These are phyloP conservation scores for Prinsepia uniflora DNA, from an alignment of 306 rosid species.

Conservation along the genomic window DNA sequence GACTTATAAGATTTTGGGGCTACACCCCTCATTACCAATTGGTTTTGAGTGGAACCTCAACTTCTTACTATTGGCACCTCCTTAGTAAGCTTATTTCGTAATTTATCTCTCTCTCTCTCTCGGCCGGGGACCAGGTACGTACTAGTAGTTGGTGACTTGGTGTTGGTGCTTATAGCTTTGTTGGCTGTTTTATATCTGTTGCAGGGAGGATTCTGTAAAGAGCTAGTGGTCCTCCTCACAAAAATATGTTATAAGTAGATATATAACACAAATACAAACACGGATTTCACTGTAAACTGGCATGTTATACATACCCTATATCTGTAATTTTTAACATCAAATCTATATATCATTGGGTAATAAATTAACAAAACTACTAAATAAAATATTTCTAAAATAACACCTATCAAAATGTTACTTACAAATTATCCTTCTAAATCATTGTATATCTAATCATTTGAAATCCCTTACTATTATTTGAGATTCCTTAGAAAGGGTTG, in stretches of 20 bases:
- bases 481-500: no score
- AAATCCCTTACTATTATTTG: no score
- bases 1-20: no score
- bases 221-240: constrained; percentile 43
- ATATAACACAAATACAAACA: constrained; percentile 1
- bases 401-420: no score
- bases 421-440: no score
- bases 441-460: no score
- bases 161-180: constrained; percentile 56
- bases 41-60: no score
- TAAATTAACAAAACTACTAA: no score
- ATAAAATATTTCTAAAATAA: no score
- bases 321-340: neutral
- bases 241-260: neutral
- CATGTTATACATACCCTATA: no score
- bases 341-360: neutral
- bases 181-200: constrained; percentile 54
- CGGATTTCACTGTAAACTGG: neutral
- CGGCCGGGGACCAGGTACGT: constrained; percentile 39
- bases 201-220: constrained; percentile 37
- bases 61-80: no score
- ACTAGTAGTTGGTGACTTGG: constrained; percentile 52
- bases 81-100: constrained; percentile 4
- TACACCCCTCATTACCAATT: no score
- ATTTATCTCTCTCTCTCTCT: constrained; percentile 38